Percentiles rank a stretch among this genome's conserved stretches.
Evolutionary conservation across 2,329 filamentous ascomycete species (phyloP).

Genomic region (Dichotomopilus funicola): DNA sequence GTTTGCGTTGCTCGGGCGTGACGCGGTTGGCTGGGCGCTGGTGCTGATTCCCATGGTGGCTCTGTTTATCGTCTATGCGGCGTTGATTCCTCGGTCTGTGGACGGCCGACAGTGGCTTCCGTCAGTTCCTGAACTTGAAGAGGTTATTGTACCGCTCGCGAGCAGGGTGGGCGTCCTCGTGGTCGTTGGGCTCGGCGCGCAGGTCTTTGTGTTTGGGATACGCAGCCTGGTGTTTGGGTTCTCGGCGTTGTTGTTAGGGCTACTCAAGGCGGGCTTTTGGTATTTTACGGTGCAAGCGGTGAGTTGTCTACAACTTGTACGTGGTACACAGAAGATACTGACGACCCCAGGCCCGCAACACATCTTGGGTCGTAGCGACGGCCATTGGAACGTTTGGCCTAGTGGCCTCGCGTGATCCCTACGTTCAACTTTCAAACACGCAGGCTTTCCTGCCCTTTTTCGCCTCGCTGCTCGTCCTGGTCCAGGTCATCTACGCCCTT

Average conservation of each 20-base stretch:
- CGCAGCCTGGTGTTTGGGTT: slow-evolving; percentile 12
- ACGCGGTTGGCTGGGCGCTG: slow-evolving; percentile 19
- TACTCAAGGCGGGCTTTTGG: slow-evolving; percentile 31
- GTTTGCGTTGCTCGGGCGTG: slow-evolving; percentile 27
- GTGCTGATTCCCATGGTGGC: slow-evolving; percentile 26
- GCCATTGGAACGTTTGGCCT: slow-evolving; percentile 30
- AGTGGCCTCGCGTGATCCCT: slow-evolving; percentile 26
- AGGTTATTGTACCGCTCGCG: slow-evolving; percentile 23
- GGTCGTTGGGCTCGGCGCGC: slow-evolving; percentile 8
- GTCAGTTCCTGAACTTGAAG: slow-evolving; percentile 28
- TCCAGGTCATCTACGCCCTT: slow-evolving; percentile 28
- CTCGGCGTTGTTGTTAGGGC: slow-evolving; percentile 22
- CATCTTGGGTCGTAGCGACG: slow-evolving; percentile 29
- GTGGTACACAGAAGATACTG: not conserved
- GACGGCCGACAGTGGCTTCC: slow-evolving; percentile 17
- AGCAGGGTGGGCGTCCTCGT: slow-evolving; percentile 20
- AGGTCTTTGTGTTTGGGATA: slow-evolving; percentile 24
- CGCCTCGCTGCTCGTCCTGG: slow-evolving; percentile 28
- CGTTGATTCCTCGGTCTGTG: slow-evolving; percentile 20
- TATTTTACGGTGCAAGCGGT: slow-evolving; percentile 31
- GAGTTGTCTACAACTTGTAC: slow-evolving; percentile 5
- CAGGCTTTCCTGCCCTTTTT: slow-evolving; percentile 25
- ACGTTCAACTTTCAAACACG: slow-evolving; percentile 23
- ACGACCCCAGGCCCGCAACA: slow-evolving; percentile 25
- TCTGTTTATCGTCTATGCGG: slow-evolving; percentile 28